These are phyloP conservation scores for Sicyos edulis DNA, from an alignment of 306 rosid species.

Conservation along the genomic window DNA sequence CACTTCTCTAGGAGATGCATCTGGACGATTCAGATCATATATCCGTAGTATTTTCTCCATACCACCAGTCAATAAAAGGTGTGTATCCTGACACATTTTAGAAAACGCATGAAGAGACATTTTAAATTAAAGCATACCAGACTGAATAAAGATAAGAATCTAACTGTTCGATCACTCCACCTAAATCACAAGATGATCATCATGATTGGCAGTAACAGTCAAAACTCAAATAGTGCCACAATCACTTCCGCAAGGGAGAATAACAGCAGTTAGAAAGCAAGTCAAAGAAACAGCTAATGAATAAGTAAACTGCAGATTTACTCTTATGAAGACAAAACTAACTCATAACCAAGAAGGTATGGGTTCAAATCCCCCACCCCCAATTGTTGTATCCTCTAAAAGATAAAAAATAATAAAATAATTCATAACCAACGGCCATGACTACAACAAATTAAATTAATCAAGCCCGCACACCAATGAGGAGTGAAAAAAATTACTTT, in stretches of 20 bases:
- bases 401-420: too few species aligned
- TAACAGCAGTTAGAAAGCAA: background rate
- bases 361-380: too few species aligned
- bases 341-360: too few species aligned
- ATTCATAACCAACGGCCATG: too few species aligned
- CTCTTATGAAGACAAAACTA: background rate
- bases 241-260: constrained; percentile 1
- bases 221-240: constrained; percentile 6
- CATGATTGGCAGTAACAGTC: background rate
- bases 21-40: constrained; percentile 86
- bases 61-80: constrained; percentile 88
- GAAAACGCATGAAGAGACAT: constrained; percentile 20
- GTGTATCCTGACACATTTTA: constrained; percentile 58
- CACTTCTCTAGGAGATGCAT: constrained; percentile 93
- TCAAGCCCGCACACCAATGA: background rate
- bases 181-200: too few species aligned
- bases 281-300: background rate
- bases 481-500: background rate
- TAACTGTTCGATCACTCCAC: too few species aligned
- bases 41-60: constrained; percentile 84
- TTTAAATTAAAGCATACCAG: too few species aligned
- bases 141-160: too few species aligned
- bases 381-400: too few species aligned
- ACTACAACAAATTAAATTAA: background rate
- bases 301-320: background rate